Conservation (phyloP, 169 alveolate species). For the Theileria sp. region DNA sequence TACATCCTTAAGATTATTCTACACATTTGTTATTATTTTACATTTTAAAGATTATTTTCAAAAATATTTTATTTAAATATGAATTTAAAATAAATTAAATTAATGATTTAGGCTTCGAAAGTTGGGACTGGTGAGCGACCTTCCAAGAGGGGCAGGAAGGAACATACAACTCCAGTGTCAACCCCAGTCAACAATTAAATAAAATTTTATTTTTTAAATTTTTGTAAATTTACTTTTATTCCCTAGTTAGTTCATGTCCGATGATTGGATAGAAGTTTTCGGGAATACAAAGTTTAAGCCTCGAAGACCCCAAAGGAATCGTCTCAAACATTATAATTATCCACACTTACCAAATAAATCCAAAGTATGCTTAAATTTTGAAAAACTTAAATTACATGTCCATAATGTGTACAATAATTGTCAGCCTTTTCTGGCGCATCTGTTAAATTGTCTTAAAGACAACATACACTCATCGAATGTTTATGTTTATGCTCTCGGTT, state of each 20-base stretch:
- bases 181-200: slow-evolving; percentile 5
- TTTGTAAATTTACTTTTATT: not conserved
- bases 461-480: not conserved
- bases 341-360: slow-evolving; percentile 1
- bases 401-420: slow-evolving; percentile 21
- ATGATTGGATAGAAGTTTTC: slow-evolving; percentile 21
- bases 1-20: no score
- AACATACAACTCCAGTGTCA: not conserved
- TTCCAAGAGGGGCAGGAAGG: slow-evolving; percentile 17
- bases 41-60: no score
- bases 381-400: not conserved
- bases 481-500: slow-evolving; percentile 59
- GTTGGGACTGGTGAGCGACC: slow-evolving; percentile 2
- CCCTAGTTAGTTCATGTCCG: not conserved
- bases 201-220: not conserved
- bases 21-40: no score
- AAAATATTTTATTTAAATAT: no score
- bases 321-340: not conserved
- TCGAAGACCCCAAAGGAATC: slow-evolving; percentile 4
- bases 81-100: not conserved
- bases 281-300: slow-evolving; percentile 16
- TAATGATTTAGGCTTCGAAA: slow-evolving; percentile 5
- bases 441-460: not conserved
- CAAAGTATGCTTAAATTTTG: not conserved
- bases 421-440: not conserved